These are phyloP conservation scores for Tagetes erecta DNA, from an alignment of 129 eudicot species.

Conservation along the genomic window DNA sequence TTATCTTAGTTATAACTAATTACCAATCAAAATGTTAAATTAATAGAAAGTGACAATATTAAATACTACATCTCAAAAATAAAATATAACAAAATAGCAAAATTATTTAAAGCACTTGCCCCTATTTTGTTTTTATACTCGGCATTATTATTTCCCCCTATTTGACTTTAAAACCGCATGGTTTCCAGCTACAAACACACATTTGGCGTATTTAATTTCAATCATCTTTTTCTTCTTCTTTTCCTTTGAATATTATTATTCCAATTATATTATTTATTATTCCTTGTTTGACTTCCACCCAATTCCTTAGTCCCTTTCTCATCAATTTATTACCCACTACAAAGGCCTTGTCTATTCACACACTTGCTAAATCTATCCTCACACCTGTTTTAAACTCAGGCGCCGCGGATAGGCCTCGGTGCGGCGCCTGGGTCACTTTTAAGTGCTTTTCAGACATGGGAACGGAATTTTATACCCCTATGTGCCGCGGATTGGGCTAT, in stretches of 20 bases:
- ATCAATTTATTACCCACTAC: constrained; percentile 3
- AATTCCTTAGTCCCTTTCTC: background rate
- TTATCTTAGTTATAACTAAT: too few relatives aligned
- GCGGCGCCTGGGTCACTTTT: too few relatives aligned
- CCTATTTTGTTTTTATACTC: background rate
- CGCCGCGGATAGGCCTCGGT: too few relatives aligned
- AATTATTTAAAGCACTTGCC: background rate
- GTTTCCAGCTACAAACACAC: background rate
- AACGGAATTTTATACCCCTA: too few relatives aligned
- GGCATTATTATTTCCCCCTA: background rate
- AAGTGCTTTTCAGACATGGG: too few relatives aligned
- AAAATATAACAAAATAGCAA: background rate
- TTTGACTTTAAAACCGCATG: background rate
- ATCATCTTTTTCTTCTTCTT: background rate
- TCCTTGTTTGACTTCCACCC: constrained; percentile 28
- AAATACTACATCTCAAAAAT: background rate
- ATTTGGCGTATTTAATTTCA: background rate
- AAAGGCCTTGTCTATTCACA: too few relatives aligned
- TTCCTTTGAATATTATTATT: background rate
- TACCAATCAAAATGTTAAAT: too few relatives aligned
- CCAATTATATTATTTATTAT: background rate
- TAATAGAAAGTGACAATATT: too few relatives aligned
- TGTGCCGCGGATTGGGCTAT: too few relatives aligned
- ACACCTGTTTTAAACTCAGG: too few relatives aligned
- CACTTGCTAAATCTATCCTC: too few relatives aligned